Base-by-base conservation (phyloP, 202 grass and related monocot species). In the Brachypodium distachyon region DNA sequence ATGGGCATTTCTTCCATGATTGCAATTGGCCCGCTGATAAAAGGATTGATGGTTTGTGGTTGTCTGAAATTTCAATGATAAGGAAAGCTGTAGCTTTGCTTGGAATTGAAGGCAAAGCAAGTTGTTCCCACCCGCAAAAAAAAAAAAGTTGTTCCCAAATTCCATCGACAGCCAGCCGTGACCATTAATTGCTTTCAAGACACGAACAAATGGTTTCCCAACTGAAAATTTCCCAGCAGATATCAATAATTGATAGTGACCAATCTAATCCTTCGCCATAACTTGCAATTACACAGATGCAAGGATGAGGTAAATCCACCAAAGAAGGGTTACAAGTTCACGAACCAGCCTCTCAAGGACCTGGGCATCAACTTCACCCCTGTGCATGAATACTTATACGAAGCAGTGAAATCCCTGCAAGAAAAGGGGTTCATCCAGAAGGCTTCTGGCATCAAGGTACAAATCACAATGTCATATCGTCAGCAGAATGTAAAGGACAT, bases 321-420 rank as follows among this genome's bases (percentile, higher is more conserved):
- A 40, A 90, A 90, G 88, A 83, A 85, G 70, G 91, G 84, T 4
- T 93, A 90, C 83, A 93, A 81, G 69, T 93, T 90, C 46, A 83
- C 91, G 52, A 93, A 93, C 80, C 85, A 90, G 21, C 85, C 78
- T 81, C 73, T 93, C 0, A 93, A 90, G 84, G 78, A 93, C 41
- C 80, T 93, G 9, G 91, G 91, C 19, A 74, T 93, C 11, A 82
- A 83, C 67, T 93, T 93, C 78, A 65, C 85, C 33, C 81, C 91
- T 19, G 82, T 77, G 42, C 83, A 87, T 28, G 87, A 88, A 33
- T 93, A 82, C 72, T 73, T 93, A 5, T 70, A 53, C 53, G 91
- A 90, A 82, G 85, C 91, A 57, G 87, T 93, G 26, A 85, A 67
- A 39, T 90, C 84, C 26, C 74, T 93, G 37, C 77, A 93, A 78